These are phyloP conservation scores for Incumbomyces delicatus DNA, from an alignment of 2,329 filamentous ascomycete genomes.

Conservation along the genomic window DNA sequence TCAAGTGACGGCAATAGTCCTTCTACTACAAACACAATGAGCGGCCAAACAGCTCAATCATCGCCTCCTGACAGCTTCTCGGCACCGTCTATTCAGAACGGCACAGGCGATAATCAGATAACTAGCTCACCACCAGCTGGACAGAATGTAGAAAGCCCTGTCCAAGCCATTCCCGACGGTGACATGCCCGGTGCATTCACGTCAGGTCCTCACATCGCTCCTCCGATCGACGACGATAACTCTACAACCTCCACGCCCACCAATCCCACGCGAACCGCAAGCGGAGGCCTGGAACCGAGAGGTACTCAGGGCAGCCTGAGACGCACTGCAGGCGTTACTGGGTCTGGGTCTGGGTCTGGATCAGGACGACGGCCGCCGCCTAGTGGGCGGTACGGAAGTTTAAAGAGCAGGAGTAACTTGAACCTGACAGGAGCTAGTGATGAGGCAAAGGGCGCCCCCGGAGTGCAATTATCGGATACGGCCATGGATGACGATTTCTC, in stretches of 20 bases:
- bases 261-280: slow-evolving; percentile 14
- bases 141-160: slow-evolving; percentile 33
- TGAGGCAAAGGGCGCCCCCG: slow-evolving; percentile 3
- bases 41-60: slow-evolving; percentile 23
- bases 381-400: slow-evolving; percentile 27
- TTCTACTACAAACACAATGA: slow-evolving; percentile 13
- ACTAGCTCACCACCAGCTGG: slow-evolving; percentile 3
- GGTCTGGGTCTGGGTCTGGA: slow-evolving; percentile 16
- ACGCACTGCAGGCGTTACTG: slow-evolving; percentile 38
- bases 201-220: slow-evolving; percentile 25
- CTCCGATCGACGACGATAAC: slow-evolving; percentile 24
- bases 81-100: not conserved
- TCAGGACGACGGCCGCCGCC: slow-evolving; percentile 21
- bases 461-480: slow-evolving; percentile 57
- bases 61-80: not conserved
- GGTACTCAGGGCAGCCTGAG: slow-evolving; percentile 41
- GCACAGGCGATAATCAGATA: not conserved
- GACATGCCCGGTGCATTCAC: slow-evolving; percentile 21
- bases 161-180: slow-evolving; percentile 24
- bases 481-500: slow-evolving; percentile 55
- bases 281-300: slow-evolving; percentile 14
- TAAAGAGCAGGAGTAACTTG: slow-evolving; percentile 30
- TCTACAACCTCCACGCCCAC: slow-evolving; percentile 8
- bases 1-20: slow-evolving; percentile 6
- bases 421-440: slow-evolving; percentile 21